Base-by-base conservation (phyloP, 164 flowering plant genomes). In the Nymphaea colorata region DNA sequence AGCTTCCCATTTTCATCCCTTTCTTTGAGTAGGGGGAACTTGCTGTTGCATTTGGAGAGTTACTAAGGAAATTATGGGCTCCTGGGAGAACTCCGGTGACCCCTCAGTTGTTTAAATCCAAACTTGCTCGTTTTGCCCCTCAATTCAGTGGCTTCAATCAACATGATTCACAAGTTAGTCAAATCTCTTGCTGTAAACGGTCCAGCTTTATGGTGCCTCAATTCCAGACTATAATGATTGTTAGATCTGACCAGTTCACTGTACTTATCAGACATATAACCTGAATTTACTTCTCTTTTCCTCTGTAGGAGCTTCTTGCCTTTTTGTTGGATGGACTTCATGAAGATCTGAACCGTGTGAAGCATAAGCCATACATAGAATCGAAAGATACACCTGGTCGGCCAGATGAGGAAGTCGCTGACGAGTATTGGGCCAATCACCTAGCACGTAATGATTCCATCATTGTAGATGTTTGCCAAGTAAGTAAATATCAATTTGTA, bases 291-390 rank as follows among this genome's bases (percentile, higher is more conserved):
- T 17, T 17, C 41, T 61, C 41, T 55, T 55, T 72, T 47, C 16
- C 17, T 64, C 25, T 25, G 44, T 69, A 93, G 98, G 98, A 93
- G 69, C 84, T 93, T 64, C 92, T 93, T 73, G 93, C 97, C 43
- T 93, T 93, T 78, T 75, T 93, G 72, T 76, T 93, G 83, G 96
- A 93, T 81, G 97, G 96, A 59, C 94, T 93, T 17, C 97, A 91
- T 76, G 94, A 93, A 78, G 98, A 89, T 81, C 83, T 93, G 71
- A 93, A 91, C 79, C 94, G 94, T 66, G 97, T 91, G 60, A 91
- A 85, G 74, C 71, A 76, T 74, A 89, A 91, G 74, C 98, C 98
- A 67, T 95, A 95, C 76, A 71, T 78, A 42, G 99, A 95, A 85
- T 88, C 74, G 11, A 86, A 85, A 75, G 97, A 91, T 82, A 86